Percentiles rank a stretch among this genome's conserved stretches.
These are phyloP conservation scores for Chlorophyllum brunneum DNA, from an alignment of 768 basidiomycete genomes.

Conservation along the genomic window DNA sequence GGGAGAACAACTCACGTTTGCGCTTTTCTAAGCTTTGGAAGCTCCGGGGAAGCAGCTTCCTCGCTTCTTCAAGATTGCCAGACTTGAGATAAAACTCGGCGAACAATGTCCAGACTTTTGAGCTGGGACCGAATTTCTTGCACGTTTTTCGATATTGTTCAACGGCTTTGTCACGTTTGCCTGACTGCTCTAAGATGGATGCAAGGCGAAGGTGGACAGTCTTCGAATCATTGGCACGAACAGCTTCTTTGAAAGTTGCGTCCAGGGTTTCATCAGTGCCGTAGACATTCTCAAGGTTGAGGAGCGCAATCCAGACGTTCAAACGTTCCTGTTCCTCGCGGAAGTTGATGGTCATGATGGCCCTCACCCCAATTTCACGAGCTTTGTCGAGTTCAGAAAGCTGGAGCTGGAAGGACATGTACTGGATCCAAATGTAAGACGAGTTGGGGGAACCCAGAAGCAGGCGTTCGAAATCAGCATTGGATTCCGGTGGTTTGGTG, in stretches of 20 bases:
- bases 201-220: constrained; percentile 84
- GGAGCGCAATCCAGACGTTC: constrained; percentile 95
- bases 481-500: constrained; percentile 81
- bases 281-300: constrained; percentile 93
- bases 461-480: constrained; percentile 90
- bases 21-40: constrained; percentile 90
- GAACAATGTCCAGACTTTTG: constrained; percentile 91
- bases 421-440: constrained; percentile 97
- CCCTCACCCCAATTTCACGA: constrained; percentile 79
- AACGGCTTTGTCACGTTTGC: constrained; percentile 88
- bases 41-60: constrained; percentile 82
- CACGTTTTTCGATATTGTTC: constrained; percentile 83
- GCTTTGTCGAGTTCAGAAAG: constrained; percentile 97
- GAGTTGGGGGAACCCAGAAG: constrained; percentile 94
- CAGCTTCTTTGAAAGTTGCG: constrained; percentile 84
- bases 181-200: constrained; percentile 77
- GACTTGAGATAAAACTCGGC: constrained; percentile 77
- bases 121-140: constrained; percentile 93
- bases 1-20: constrained; percentile 67
- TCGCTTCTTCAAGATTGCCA: constrained; percentile 72
- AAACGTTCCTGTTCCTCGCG: constrained; percentile 94
- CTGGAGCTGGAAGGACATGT: constrained; percentile 98
- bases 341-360: constrained; percentile 85
- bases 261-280: constrained; percentile 83
- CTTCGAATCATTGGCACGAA: constrained; percentile 88